phyloP scores from a whole-genome alignment of 2,329 filamentous ascomycete species.

The Orbilia ellipsospora region DNA sequence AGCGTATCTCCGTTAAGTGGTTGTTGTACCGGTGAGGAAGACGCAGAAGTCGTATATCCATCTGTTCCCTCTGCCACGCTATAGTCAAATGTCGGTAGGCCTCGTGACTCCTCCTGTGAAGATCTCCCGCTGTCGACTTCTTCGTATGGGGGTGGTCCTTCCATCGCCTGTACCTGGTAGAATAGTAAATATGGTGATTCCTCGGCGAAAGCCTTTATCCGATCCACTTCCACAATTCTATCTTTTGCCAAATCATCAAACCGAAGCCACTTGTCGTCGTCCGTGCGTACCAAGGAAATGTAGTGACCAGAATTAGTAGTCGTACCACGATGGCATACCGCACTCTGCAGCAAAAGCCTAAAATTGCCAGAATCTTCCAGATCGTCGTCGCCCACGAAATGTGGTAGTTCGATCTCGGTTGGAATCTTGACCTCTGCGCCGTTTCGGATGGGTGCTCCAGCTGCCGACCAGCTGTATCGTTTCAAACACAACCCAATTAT shows the following conservation, averaged over 20 bases:
- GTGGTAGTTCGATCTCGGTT: slow-evolving; percentile 81
- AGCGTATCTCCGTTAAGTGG: slow-evolving; percentile 29
- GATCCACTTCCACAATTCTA: slow-evolving; percentile 79
- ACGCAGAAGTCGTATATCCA: slow-evolving; percentile 42
- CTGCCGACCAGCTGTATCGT: slow-evolving; percentile 79
- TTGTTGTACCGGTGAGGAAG: slow-evolving; percentile 46
- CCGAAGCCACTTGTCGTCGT: slow-evolving; percentile 83
- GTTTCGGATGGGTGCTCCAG: slow-evolving; percentile 76
- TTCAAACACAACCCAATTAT: slow-evolving; percentile 94
- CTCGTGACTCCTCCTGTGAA: slow-evolving; percentile 44
- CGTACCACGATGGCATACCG: slow-evolving; percentile 89
- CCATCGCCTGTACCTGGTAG: slow-evolving; percentile 91
- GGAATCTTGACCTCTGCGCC: slow-evolving; percentile 93
- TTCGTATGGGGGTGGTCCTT: slow-evolving; percentile 63
- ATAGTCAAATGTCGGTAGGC: slow-evolving; percentile 49
- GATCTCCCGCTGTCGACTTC: slow-evolving; percentile 50
- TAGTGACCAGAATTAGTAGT: slow-evolving; percentile 92
- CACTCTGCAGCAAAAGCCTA: slow-evolving; percentile 88
- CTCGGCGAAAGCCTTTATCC: slow-evolving; percentile 79
- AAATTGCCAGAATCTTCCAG: slow-evolving; percentile 80
- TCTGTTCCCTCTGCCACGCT: slow-evolving; percentile 38
- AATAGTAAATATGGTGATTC: slow-evolving; percentile 95
- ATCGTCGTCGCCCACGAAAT: slow-evolving; percentile 86
- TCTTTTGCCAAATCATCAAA: slow-evolving; percentile 86
- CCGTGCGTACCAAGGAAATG: slow-evolving; percentile 81